These are phyloP conservation scores for Lomentospora prolificans DNA, from an alignment of 2,329 filamentous ascomycete genomes.

Conservation along the genomic window DNA sequence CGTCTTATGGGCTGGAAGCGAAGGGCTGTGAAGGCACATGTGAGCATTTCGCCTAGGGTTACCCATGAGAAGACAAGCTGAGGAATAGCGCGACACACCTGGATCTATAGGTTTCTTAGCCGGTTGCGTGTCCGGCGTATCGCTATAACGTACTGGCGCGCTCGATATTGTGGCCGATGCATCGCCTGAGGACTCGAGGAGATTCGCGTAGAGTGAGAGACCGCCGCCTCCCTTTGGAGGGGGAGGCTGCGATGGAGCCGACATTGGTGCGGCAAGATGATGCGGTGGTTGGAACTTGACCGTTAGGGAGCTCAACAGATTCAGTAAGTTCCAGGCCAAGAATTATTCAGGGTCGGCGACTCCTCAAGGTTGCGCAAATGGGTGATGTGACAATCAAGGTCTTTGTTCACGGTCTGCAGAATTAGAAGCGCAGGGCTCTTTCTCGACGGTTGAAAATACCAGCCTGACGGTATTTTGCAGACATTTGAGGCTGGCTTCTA, in stretches of 20 bases:
- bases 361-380: not conserved
- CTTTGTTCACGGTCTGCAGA: no score
- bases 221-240: conserved; percentile 35
- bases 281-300: not conserved
- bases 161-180: conserved; percentile 60
- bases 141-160: conserved; percentile 62
- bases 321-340: not conserved
- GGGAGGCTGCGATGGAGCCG: conserved; percentile 17
- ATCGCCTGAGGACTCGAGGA: conserved; percentile 51
- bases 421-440: no score
- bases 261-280: not conserved
- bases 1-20: conserved; percentile 82
- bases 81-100: conserved; percentile 16
- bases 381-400: not conserved
- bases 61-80: no score
- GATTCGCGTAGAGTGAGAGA: conserved; percentile 75
- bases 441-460: no score
- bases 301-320: no score
- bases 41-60: no score
- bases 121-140: conserved; percentile 33
- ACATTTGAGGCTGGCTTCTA: no score
- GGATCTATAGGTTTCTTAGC: conserved; percentile 51
- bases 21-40: conserved; percentile 43
- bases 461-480: no score
- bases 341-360: no score